Conservation (phyloP, 768 basidiomycete species). For the Suillus decipiens region DNA sequence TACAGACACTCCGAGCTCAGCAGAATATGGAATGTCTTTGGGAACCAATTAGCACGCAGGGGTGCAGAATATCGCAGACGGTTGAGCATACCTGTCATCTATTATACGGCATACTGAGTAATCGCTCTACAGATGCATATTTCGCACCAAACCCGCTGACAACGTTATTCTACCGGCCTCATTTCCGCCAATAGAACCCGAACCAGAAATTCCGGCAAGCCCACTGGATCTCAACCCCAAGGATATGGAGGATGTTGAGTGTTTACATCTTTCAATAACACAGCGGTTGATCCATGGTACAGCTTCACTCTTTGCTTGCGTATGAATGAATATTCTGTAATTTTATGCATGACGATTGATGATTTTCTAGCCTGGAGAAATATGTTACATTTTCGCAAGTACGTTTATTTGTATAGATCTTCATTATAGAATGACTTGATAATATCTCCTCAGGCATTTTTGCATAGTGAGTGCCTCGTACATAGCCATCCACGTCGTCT, state of each 20-base stretch:
- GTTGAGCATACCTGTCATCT: slow-evolving; percentile 30
- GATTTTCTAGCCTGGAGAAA: slow-evolving; percentile 43
- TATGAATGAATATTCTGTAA: slow-evolving; percentile 30
- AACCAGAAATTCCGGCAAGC: slow-evolving; percentile 16
- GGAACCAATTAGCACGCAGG: slow-evolving; percentile 40
- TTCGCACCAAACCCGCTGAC: slow-evolving; percentile 37
- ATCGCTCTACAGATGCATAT: slow-evolving; percentile 42
- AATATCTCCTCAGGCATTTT: slow-evolving; percentile 19
- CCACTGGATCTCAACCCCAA: slow-evolving; percentile 42
- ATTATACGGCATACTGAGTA: neutral
- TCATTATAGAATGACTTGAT: neutral
- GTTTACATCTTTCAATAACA: neutral
- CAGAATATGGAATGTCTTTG: slow-evolving; percentile 50
- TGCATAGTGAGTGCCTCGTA: slow-evolving; percentile 18
- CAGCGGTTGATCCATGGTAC: neutral
- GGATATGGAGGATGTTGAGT: slow-evolving; percentile 47
- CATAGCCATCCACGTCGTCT: neutral
- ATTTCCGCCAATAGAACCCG: slow-evolving; percentile 45
- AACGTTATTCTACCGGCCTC: slow-evolving; percentile 49
- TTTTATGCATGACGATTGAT: slow-evolving; percentile 27
- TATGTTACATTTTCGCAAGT: slow-evolving; percentile 32
- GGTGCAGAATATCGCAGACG: slow-evolving; percentile 56
- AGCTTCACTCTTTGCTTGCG: slow-evolving; percentile 63
- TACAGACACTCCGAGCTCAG: slow-evolving; percentile 50
- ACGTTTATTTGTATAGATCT: neutral